Conservation (phyloP, 2,329 filamentous ascomycete genomes). For the Onygenales sp. region DNA sequence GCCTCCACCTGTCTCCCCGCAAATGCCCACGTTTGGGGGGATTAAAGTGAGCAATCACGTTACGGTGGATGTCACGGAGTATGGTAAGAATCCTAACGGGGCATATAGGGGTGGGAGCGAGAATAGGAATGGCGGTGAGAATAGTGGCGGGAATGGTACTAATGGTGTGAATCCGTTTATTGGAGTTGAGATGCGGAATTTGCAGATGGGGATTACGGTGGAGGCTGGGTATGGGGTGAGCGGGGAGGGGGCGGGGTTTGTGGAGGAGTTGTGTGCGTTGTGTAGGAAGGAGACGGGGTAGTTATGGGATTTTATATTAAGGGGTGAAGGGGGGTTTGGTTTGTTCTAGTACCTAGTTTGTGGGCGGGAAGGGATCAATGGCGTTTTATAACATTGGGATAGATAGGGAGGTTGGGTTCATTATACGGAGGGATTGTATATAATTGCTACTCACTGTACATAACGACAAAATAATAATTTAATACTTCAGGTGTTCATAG, state of each 20-base stretch:
- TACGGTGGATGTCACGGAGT: slow-evolving; percentile 40
- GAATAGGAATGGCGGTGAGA: no score
- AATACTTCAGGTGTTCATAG: no score
- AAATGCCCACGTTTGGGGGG: slow-evolving; percentile 34
- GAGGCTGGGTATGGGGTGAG: slow-evolving; percentile 7
- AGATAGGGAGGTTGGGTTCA: no score
- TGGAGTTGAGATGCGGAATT: slow-evolving; percentile 9
- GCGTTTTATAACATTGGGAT: no score
- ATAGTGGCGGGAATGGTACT: no score
- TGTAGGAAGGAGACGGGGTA: background rate
- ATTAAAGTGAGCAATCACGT: slow-evolving; percentile 57
- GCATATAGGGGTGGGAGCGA: no score
- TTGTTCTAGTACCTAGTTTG: background rate
- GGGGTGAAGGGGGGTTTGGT: background rate
- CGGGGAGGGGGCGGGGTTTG: slow-evolving; percentile 7
- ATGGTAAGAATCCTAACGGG: slow-evolving; percentile 3
- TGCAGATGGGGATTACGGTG: slow-evolving; percentile 5
- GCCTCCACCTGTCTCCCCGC: no score
- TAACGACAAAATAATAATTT: no score
- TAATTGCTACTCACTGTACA: no score
- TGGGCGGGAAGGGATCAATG: no score
- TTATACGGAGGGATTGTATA: no score
- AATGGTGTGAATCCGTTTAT: background rate
- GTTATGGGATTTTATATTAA: background rate
- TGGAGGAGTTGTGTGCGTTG: slow-evolving; percentile 11